Conservation (phyloP, 345 rosid species). For the Odontarrhena argentea region DNA sequence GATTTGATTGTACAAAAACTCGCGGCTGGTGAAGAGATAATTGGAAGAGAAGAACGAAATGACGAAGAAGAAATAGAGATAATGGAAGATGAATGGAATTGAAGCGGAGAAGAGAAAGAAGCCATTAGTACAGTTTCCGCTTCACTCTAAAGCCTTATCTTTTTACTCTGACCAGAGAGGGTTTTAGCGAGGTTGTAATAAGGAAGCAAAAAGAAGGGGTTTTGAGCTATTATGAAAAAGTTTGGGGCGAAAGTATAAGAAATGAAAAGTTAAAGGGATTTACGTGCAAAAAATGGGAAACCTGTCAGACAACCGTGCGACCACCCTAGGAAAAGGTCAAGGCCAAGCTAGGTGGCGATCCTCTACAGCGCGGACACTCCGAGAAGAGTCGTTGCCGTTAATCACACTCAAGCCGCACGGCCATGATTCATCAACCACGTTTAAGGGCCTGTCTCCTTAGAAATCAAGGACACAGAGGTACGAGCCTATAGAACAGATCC, state of each 20-base stretch:
- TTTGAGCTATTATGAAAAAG: not conserved
- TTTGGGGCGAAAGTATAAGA: not conserved
- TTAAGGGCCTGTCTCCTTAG: conserved; percentile 32
- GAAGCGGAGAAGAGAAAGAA: conserved; percentile 38
- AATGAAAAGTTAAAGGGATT: not conserved
- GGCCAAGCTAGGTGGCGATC: conserved; percentile 29
- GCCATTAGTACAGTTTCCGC: conserved; percentile 42
- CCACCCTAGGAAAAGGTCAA: conserved; percentile 18
- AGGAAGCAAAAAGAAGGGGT: too few relatives aligned
- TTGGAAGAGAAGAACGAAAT: conserved; percentile 22
- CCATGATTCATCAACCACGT: conserved; percentile 24
- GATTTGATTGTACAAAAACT: conserved; percentile 10
- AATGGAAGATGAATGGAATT: conserved; percentile 23
- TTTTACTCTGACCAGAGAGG: conserved; percentile 9
- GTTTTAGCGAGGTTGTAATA: conserved; percentile 26
- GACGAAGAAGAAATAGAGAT: conserved; percentile 33
- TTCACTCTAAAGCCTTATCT: conserved; percentile 30
- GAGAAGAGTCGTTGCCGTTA: conserved; percentile 1
- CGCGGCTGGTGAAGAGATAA: conserved; percentile 29
- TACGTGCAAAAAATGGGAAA: not conserved
- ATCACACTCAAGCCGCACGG: conserved; percentile 40
- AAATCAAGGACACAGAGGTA: conserved; percentile 26
- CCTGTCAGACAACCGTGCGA: conserved; percentile 42
- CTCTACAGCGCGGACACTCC: conserved; percentile 25
- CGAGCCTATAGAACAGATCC: conserved; percentile 33